These are phyloP conservation scores for Yamadazyma taylorii DNA, from an alignment of 1,139 yeast genomes.

Conservation along the genomic window DNA sequence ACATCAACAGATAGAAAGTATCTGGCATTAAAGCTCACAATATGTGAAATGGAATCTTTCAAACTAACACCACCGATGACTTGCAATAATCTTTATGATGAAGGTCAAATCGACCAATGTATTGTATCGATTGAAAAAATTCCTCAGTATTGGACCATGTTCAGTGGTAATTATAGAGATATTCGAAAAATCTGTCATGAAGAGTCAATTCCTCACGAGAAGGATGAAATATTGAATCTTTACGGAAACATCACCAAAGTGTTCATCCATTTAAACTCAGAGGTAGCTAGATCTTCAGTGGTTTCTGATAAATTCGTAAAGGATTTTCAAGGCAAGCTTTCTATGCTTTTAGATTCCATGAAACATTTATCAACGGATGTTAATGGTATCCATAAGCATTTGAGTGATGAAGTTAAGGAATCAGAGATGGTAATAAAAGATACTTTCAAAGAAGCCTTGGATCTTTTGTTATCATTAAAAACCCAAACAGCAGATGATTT, in stretches of 20 bases:
- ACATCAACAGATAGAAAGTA: conserved; percentile 27
- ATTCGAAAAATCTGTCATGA: conserved; percentile 50
- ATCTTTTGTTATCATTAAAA: conserved; percentile 9
- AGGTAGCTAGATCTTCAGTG: conserved; percentile 17
- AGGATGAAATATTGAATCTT: conserved; percentile 47
- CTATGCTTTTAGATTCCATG: conserved; percentile 15
- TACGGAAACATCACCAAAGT: conserved; percentile 47
- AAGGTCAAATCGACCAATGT: conserved; percentile 30
- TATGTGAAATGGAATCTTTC: conserved; percentile 56
- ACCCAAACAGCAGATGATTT: conserved; percentile 8
- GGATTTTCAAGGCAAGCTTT: conserved; percentile 18
- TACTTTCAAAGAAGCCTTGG: conserved; percentile 16
- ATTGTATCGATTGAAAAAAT: conserved; percentile 38
- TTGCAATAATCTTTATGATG: conserved; percentile 23
- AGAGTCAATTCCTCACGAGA: conserved; percentile 51
- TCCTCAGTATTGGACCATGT: conserved; percentile 62
- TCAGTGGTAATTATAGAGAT: conserved; percentile 56
- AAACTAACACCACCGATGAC: conserved; percentile 32
- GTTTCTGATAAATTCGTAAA: conserved; percentile 13
- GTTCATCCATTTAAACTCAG: conserved; percentile 22
- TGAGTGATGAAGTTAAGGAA: conserved; percentile 12
- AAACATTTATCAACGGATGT: conserved; percentile 6
- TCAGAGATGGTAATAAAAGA: conserved; percentile 11
- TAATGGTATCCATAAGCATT: conserved; percentile 8
- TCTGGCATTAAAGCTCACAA: conserved; percentile 51